These are phyloP conservation scores for Monosporascus cannonballus DNA, from an alignment of 2,329 filamentous ascomycete species.

Conservation along the genomic window DNA sequence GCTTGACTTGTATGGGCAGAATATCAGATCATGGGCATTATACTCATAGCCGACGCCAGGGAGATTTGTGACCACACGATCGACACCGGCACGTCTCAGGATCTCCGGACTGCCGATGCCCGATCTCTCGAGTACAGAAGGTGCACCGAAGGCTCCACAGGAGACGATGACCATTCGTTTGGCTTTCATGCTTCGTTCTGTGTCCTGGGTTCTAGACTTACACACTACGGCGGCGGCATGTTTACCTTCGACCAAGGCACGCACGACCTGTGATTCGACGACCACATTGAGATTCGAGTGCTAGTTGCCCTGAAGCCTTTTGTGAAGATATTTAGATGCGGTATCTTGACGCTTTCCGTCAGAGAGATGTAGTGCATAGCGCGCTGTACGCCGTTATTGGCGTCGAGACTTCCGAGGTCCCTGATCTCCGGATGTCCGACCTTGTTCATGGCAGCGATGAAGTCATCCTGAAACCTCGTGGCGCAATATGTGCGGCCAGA, in stretches of 20 bases:
- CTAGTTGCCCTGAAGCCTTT: slow-evolving; percentile 33
- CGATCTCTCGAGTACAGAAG: slow-evolving; percentile 41
- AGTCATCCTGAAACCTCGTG: slow-evolving; percentile 36
- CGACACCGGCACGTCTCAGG: slow-evolving; percentile 27
- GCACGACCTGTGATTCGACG: slow-evolving; percentile 41
- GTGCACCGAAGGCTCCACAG: slow-evolving; percentile 34
- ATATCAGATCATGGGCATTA: slow-evolving; percentile 40
- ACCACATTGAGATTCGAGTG: slow-evolving; percentile 45
- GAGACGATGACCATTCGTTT: slow-evolving; percentile 36
- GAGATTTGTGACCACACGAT: slow-evolving; percentile 29
- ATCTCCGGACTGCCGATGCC: slow-evolving; percentile 39
- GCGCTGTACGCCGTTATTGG: slow-evolving; percentile 14
- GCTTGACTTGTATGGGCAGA: slow-evolving; percentile 35
- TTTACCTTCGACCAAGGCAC: too few species aligned
- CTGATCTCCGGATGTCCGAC: slow-evolving; percentile 43
- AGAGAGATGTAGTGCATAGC: slow-evolving; percentile 7
- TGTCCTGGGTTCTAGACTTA: too few species aligned
- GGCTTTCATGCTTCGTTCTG: slow-evolving; percentile 26
- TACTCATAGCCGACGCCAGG: slow-evolving; percentile 39
- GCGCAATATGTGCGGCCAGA: slow-evolving; percentile 41
- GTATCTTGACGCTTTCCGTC: slow-evolving; percentile 44
- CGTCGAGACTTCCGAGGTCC: slow-evolving; percentile 45
- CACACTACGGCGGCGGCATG: too few species aligned
- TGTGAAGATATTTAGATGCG: slow-evolving; percentile 43
- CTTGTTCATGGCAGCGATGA: slow-evolving; percentile 39